These are phyloP conservation scores for Amniculicola lignicola DNA, from an alignment of 495 filamentous ascomycete genomes.

Conservation along the genomic window DNA sequence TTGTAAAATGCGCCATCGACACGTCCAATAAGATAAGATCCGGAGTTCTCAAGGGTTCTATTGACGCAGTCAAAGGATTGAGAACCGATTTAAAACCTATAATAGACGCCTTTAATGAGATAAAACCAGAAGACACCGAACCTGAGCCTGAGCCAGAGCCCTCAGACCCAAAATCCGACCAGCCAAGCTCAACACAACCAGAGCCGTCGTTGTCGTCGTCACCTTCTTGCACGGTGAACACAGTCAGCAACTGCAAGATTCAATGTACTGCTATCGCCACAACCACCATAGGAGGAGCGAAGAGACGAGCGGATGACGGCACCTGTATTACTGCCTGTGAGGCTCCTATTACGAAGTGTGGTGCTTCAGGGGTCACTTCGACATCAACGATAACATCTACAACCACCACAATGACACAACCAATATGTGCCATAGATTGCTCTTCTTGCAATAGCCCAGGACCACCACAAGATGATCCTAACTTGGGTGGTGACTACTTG, in stretches of 20 bases:
- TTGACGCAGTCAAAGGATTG: neutral
- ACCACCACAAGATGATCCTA: neutral
- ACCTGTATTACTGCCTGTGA: neutral
- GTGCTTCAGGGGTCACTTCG: neutral
- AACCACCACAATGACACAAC: neutral
- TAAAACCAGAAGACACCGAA: too few species aligned
- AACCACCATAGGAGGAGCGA: neutral
- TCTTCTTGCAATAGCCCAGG: neutral
- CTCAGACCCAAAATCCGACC: neutral
- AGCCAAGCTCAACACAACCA: neutral
- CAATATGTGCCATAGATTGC: neutral
- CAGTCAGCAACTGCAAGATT: neutral
- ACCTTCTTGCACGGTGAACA: neutral
- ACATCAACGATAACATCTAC: neutral
- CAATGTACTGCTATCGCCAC: neutral
- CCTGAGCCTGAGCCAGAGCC: neutral
- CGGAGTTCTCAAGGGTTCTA: neutral
- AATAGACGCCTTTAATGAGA: neutral
- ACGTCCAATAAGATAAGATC: neutral
- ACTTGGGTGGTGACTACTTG: neutral
- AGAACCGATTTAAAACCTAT: neutral
- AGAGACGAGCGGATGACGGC: neutral
- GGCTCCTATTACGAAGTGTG: neutral
- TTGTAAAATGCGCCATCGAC: neutral
- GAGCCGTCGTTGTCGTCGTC: neutral